Conservation (phyloP, 2,329 filamentous ascomycete genomes). For the Neofusicoccum cordaticola region DNA sequence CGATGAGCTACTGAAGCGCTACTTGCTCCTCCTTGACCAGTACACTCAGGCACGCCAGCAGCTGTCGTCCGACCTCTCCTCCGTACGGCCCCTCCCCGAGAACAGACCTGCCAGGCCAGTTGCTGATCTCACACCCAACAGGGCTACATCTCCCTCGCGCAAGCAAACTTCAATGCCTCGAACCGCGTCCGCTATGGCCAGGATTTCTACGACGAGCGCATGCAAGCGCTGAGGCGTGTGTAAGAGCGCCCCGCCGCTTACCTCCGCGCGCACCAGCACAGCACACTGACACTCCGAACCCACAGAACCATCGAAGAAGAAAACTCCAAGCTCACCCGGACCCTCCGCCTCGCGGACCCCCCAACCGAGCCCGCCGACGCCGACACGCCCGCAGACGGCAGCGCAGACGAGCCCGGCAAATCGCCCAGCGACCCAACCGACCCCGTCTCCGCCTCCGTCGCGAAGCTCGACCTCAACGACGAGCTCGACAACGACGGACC, state of each 20-base stretch:
- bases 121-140: constrained; percentile 19
- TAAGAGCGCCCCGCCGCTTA: constrained; percentile 24
- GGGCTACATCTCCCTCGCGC: constrained; percentile 58
- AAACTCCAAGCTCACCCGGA: neutral
- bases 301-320: constrained; percentile 25
- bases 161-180: constrained; percentile 71
- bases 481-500: neutral
- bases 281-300: neutral
- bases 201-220: constrained; percentile 70
- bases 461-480: neutral
- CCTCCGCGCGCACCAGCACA: too few species aligned
- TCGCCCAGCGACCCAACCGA: neutral
- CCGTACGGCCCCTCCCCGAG: constrained; percentile 38
- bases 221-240: constrained; percentile 59
- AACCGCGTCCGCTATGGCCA: constrained; percentile 63
- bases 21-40: constrained; percentile 64
- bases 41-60: constrained; percentile 60
- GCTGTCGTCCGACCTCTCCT: constrained; percentile 54
- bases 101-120: neutral
- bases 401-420: neutral
- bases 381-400: neutral
- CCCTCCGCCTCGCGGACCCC: neutral
- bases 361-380: neutral
- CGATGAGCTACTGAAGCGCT: constrained; percentile 62
- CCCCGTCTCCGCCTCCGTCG: neutral